Base-by-base conservation (phyloP, 2,329 filamentous ascomycete genomes). In the Coleophoma crateriformis region DNA sequence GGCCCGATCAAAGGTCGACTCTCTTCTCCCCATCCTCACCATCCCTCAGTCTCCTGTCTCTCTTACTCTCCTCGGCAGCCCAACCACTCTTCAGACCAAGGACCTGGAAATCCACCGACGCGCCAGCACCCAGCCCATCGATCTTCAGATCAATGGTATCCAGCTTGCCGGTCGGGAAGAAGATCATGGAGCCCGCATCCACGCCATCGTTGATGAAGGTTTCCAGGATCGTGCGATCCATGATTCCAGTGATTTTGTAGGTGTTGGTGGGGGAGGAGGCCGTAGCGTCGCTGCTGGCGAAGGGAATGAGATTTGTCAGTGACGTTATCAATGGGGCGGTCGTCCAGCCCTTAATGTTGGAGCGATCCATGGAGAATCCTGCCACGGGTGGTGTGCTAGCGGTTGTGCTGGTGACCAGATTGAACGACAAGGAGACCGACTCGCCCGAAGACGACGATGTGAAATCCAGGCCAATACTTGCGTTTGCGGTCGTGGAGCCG, bases 171-270 rank as follows among this genome's bases (percentile, higher is more conserved):
- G 62, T 64, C 0, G 77, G 71, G 60, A 72, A 80, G 58, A 78
- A 78, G 1, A 69, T 65, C 34, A 70, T 67, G 3, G 76, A 79
- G 0, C 65, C 76, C 19, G 66, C 68, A 47, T 72, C 68, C 48
- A 73, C 66, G 0, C 76, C 77, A 2, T 70, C 70, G 46, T 77
- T 72, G 33, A 78, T 50, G 55, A 78, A 80, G 6, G 79, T 60
- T 60, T 81, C 78, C n/a, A 78, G 63, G 33, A 81, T 71, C 14
- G 69, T 73, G 11, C 74, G 66, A 57, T 81, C 78, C 4, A 79
- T 65, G 8, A 80, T 67, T 1, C 71, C 72, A 48, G 69, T 68
- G 45, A 80, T 14, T 17, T 45, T 17, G 20, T 38, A 49, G 3
- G 27, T 45, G 12, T 27, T 22, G 20, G 19, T 27, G 15, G 41